Evolutionary conservation across 2,329 filamentous ascomycete species (phyloP), one percentile per base, ranked within the genome.

Genomic region (Ceratocystis colombiana): DNA sequence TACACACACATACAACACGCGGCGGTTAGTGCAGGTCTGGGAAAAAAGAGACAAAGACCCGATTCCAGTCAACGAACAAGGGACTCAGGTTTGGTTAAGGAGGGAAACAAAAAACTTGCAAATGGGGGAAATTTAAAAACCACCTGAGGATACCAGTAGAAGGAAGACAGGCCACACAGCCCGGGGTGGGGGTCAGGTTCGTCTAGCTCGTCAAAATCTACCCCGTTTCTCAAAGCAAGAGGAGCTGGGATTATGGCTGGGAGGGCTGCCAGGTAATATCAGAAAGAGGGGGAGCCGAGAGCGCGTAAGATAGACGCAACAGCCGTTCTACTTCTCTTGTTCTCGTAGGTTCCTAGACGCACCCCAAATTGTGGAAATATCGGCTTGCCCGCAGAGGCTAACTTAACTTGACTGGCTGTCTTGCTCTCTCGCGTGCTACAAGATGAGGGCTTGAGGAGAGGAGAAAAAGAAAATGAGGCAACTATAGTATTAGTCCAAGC

Each of bases 301-400:
- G 55, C 55, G 55, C 55, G 28, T 5, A 59, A 37, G 17, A 59
- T 59, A 59, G 28, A 59, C 55, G 55, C 55, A 30, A 30, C 55
- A 33, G 33, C 28, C 28, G 55, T 25, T n/a, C 28, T n/a, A 59
- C 10, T 33, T 28, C 55, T 10, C 8, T 8, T 15, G 6, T 17
- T 22, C 28, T 59, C 28, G 2, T 37, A 30, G 30, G 28, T 28
- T 59, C 30, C 17, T 8, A 37, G 28, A 59, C 15, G 2, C n/a
- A n/a, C 28, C 3, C 25, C 5, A 41, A 37, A 15, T 5, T 12
- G 12, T 41, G 37, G 3, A 41, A 37, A 12, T 37, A 10, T 37
- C 28, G 28, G 3, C 10, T 41, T 41, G 2, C 10, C 10, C 37
- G 8, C 37, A 12, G 8, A 41, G 37, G 37, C 10, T 41, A 4